Evolutionary conservation across 176 grass and related monocot species (phyloP).

Genomic region (Rhynchospora tenuis): DNA sequence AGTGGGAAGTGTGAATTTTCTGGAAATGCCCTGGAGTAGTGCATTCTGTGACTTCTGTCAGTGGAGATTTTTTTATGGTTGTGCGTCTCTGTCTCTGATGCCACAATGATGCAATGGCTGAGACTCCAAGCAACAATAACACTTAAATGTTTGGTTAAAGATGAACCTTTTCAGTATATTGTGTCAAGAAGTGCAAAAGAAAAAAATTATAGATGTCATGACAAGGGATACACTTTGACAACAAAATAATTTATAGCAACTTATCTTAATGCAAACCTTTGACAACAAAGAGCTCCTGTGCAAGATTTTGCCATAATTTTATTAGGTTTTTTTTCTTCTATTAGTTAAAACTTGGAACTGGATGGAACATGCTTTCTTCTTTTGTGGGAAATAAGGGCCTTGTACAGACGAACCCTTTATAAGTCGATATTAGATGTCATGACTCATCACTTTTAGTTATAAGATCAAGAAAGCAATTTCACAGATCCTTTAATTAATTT

Average conservation of each 20-base stretch:
- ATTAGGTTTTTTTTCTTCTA: too few relatives aligned
- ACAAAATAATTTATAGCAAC: not conserved
- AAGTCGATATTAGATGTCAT: too few relatives aligned
- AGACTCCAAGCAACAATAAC: constrained; percentile 33
- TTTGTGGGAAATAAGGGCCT: too few relatives aligned
- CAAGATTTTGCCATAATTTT: too few relatives aligned
- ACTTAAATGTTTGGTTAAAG: constrained; percentile 13
- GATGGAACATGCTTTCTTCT: too few relatives aligned
- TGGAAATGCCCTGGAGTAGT: constrained; percentile 1
- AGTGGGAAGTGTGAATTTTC: not conserved
- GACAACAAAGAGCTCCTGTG: not conserved
- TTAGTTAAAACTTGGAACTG: too few relatives aligned
- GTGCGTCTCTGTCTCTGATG: constrained; percentile 6
- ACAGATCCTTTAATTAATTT: too few relatives aligned
- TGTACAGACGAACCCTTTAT: too few relatives aligned
- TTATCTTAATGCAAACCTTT: not conserved
- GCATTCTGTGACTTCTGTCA: not conserved
- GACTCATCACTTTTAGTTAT: too few relatives aligned
- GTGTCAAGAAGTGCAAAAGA: not conserved
- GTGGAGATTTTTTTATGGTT: not conserved
- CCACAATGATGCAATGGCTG: constrained; percentile 28
- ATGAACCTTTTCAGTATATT: constrained; percentile 17
- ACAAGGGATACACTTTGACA: not conserved
- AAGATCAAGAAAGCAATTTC: too few relatives aligned
- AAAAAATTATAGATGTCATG: too few relatives aligned